These are phyloP conservation scores for Phellinidium pouzarii DNA, from an alignment of 1,284 basidiomycete species.

Conservation along the genomic window DNA sequence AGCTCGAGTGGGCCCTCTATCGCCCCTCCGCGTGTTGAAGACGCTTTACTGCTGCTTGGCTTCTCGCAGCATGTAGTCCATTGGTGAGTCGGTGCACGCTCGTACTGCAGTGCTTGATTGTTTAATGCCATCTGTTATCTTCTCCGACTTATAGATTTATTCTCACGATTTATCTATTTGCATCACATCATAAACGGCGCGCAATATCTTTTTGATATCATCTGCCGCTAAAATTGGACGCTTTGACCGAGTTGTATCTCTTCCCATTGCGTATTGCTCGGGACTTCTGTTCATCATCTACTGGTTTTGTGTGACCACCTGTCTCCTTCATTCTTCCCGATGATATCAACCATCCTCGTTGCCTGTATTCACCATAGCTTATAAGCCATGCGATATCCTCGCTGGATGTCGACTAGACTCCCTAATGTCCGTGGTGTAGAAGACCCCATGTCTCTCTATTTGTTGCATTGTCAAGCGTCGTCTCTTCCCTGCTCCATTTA, in stretches of 20 bases:
- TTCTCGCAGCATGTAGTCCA: conserved; percentile 61
- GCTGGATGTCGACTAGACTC: no score
- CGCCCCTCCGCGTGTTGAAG: conserved; percentile 39
- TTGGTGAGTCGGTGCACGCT: conserved; percentile 27
- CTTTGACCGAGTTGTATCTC: neutral
- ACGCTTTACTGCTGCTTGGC: conserved; percentile 60
- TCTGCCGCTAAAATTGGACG: conserved; percentile 3
- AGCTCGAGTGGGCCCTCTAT: conserved; percentile 24
- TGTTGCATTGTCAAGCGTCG: neutral
- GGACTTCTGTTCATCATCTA: neutral
- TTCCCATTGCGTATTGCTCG: neutral
- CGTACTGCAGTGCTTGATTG: neutral
- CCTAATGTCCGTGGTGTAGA: neutral
- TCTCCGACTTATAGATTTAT: neutral
- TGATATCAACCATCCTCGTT: neutral
- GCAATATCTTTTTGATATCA: conserved; percentile 1
- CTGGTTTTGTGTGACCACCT: neutral
- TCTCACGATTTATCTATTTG: conserved; percentile 1
- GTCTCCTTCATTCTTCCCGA: neutral
- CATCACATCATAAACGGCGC: conserved; percentile 2
- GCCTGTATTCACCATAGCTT: neutral
- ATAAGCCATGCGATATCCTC: no score
- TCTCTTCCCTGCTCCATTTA: neutral
- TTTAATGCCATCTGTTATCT: neutral
- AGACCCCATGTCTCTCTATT: neutral